Evolutionary conservation across 176 grass and related monocot genomes (phyloP), one percentile per base, ranked within the genome.

Genomic region (Typha latifolia): DNA sequence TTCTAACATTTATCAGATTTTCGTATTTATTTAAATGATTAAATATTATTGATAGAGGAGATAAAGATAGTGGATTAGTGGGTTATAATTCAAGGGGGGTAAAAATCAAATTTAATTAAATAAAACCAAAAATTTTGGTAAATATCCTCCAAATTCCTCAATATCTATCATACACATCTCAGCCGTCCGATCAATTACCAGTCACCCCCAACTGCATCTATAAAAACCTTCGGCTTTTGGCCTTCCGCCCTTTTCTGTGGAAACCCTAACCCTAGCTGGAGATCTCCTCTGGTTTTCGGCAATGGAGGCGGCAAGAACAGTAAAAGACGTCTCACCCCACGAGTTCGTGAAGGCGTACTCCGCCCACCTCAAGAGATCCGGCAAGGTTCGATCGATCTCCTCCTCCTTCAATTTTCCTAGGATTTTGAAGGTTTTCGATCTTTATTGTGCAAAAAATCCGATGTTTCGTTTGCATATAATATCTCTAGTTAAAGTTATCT

Each of bases 291-390:
- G 3, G 53, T 59, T 59, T 59, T 32, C 14, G n/a, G 32, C 63
- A 23, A 65, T 65, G 63, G 63, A 65, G 32, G 15, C 32, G 62
- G 62, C 62, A 3, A 65, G 63, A 15, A 65, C 63, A 3, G 63
- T 65, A 27, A 65, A 65, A 29, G 63, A 65, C 31, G 63, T 65
- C 31, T 65, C 63, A 15, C 63, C 63, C 16, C 63, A 65, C 14
- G 63, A 65, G 27, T 65, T 65, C 16, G 63, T 65, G 32, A 65
- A 65, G 63, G 63, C 63, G 13, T 65, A 65, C 32, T 16, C 63
- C 2, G 63, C 63, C 15, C 63, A 65, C 31, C 63, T 65, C 63
- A 65, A 65, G 31, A 24, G 63, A 65, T 65, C 63, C 32, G 63
- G 63, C 10, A 65, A 65, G 63, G 63, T 65, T 65, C 16, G 63